These are phyloP conservation scores for Thraustotheca clavata DNA, from an alignment of 352 stramenopile genomes.

Conservation along the genomic window DNA sequence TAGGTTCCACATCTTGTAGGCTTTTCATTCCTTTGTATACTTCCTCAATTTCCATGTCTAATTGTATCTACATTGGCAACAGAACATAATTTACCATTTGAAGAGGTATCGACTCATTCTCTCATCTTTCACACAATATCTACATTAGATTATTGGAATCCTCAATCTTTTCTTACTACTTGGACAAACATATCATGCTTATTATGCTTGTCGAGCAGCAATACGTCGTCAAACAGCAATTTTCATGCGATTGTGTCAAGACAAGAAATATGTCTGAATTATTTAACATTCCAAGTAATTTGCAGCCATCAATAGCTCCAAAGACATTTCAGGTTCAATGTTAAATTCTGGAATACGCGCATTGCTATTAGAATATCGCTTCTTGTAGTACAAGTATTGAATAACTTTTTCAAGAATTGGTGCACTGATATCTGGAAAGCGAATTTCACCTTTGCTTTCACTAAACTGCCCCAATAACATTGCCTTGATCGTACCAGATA, in stretches of 20 bases:
- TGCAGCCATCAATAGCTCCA: slow-evolving; percentile 95
- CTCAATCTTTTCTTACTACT: background rate
- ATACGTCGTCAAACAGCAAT: background rate
- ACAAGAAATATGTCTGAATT: background rate
- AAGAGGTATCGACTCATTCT: background rate
- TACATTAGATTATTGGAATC: background rate
- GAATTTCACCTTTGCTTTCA: slow-evolving; percentile 93
- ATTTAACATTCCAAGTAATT: slow-evolving; percentile 95
- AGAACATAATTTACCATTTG: background rate
- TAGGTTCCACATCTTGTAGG: slow-evolving; percentile 2
- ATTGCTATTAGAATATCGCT: slow-evolving; percentile 90
- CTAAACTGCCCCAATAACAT: slow-evolving; percentile 94
- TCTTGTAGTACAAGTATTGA: slow-evolving; percentile 99
- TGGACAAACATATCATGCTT: background rate
- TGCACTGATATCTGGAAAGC: slow-evolving; percentile 95
- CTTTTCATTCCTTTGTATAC: background rate
- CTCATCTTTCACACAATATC: background rate
- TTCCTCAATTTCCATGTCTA: background rate
- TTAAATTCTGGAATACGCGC: slow-evolving; percentile 94
- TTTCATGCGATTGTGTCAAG: background rate
- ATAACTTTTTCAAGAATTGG: slow-evolving; percentile 96
- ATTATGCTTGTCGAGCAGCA: background rate
- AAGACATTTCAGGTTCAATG: slow-evolving; percentile 97
- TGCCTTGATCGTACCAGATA: slow-evolving; percentile 93
- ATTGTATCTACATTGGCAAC: background rate